Evolutionary conservation across 495 filamentous ascomycete species (phyloP), one percentile per base, ranked within the genome.

Genomic region (Trichoderma gamsii): DNA sequence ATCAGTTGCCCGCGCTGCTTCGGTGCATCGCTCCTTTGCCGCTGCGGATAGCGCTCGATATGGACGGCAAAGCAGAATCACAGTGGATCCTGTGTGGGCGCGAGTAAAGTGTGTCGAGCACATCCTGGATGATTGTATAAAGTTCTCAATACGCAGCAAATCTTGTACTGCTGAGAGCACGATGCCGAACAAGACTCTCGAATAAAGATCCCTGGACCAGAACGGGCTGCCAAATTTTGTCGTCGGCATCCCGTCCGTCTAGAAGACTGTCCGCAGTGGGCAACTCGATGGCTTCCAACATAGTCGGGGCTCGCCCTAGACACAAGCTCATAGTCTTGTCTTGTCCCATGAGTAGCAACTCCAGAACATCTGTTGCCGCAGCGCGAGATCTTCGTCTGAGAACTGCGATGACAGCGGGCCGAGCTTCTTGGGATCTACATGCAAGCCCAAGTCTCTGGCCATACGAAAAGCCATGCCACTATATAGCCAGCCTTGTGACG

Each of bases 351-450:
- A 49, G 63, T 76, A 76, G 29, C 72, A 69, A 46, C 70, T 71
- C 74, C 74, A 76, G 59, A 76, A 76, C 41, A 76, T 64, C 41
- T 73, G 70, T 16, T 75, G 73, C 66, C 74, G 65, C 13, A 76
- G 69, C 63, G 74, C 74, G 32, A 76, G 65, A 41, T 74, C 74
- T 51, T 76, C 73, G 29, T 29, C 4, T 29, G 29, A 29, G 29
- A 29, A 29, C 29, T 29, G 29, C 6, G 71, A 23, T 29, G 70
- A 70, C 43, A 67, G 63, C 16, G 51, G 66, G 16, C 43, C 43
- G 2, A 46, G 43, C 43, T 13, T 13, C 16, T 46, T 12, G 12
- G 43, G 43, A 46, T 46, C 43, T 2, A 46, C 6, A 18, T 46
- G 43, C 11, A 46, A 2, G 11, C 43, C 43, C 6, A 46, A 18